Conservation (phyloP, 176 grass and related monocot species). For the Calamus simplicifolius region DNA sequence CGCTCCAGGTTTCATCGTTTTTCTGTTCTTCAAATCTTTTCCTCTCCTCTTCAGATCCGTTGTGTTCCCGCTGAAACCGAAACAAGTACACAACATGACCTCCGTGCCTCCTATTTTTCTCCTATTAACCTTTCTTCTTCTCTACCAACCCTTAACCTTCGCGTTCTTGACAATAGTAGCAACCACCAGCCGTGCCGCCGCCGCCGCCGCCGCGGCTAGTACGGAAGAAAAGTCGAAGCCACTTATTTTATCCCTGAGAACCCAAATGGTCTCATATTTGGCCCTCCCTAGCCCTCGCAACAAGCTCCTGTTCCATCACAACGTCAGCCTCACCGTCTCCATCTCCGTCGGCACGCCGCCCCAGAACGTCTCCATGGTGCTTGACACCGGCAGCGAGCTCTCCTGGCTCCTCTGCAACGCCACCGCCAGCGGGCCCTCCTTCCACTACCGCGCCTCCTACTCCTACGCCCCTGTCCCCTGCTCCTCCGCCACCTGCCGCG, state of each 20-base stretch:
- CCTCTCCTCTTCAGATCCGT: too few species aligned
- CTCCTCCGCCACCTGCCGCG: slow-evolving; percentile 42
- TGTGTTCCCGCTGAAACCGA: too few species aligned
- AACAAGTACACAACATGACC: too few species aligned
- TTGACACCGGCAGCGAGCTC: slow-evolving; percentile 88
- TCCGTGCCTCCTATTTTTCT: not conserved
- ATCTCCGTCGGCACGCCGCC: slow-evolving; percentile 50
- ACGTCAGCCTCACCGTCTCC: slow-evolving; percentile 57
- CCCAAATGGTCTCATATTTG: slow-evolving; percentile 17
- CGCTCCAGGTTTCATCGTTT: too few species aligned
- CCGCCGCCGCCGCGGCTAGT: not conserved
- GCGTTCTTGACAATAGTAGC: too few species aligned
- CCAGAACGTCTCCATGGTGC: slow-evolving; percentile 74
- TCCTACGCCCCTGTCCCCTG: slow-evolving; percentile 42
- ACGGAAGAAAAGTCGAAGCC: not conserved
- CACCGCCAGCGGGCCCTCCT: slow-evolving; percentile 6
- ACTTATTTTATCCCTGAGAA: slow-evolving; percentile 20
- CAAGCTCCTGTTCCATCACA: slow-evolving; percentile 50
- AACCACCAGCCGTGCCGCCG: too few species aligned
- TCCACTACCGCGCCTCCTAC: slow-evolving; percentile 34
- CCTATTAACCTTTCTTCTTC: slow-evolving; percentile 8
- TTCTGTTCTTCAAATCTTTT: too few species aligned
- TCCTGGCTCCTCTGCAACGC: slow-evolving; percentile 77
- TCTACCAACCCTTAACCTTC: slow-evolving; percentile 14
- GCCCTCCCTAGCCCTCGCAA: slow-evolving; percentile 13